Percentiles rank a stretch among this genome's conserved stretches.
Evolutionary conservation across 148 eudicot species (phyloP).

Genomic region (Suaeda aralocaspica): DNA sequence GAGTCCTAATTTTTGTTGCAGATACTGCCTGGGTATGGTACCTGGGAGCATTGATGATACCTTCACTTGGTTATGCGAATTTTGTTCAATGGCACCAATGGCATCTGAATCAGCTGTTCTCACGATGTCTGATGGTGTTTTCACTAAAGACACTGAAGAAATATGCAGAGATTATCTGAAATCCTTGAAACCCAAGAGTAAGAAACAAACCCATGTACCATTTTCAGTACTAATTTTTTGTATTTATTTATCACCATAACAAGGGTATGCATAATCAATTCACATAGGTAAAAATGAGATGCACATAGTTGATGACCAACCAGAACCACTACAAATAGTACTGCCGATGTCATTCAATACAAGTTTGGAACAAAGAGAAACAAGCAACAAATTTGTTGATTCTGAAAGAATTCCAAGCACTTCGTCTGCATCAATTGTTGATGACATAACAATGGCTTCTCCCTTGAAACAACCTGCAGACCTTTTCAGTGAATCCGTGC

Average conservation of each 20-base stretch:
- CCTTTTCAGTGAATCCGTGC: background rate
- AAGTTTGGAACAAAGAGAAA: background rate
- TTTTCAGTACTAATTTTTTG: background rate
- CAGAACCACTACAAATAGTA: constrained; percentile 10
- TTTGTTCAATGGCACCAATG: constrained; percentile 1
- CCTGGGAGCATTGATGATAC: constrained; percentile 19
- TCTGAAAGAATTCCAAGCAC: background rate
- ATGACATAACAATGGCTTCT: constrained; percentile 4
- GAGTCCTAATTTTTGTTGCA: background rate
- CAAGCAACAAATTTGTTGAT: background rate
- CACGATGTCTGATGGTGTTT: background rate
- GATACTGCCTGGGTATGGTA: constrained; percentile 22
- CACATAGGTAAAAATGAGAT: constrained; percentile 9
- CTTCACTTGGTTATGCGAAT: constrained; percentile 17
- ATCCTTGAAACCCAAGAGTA: background rate
- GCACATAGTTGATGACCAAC: constrained; percentile 13
- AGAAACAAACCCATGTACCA: too few relatives aligned
- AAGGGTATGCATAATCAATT: too few relatives aligned
- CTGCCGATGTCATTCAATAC: background rate
- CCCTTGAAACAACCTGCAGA: constrained; percentile 14
- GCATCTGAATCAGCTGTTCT: background rate
- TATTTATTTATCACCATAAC: too few relatives aligned
- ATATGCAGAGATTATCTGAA: background rate
- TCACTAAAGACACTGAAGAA: background rate
- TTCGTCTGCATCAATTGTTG: background rate